These are phyloP conservation scores for Tulasnella sp. DNA, from an alignment of 768 basidiomycete genomes.

Conservation along the genomic window DNA sequence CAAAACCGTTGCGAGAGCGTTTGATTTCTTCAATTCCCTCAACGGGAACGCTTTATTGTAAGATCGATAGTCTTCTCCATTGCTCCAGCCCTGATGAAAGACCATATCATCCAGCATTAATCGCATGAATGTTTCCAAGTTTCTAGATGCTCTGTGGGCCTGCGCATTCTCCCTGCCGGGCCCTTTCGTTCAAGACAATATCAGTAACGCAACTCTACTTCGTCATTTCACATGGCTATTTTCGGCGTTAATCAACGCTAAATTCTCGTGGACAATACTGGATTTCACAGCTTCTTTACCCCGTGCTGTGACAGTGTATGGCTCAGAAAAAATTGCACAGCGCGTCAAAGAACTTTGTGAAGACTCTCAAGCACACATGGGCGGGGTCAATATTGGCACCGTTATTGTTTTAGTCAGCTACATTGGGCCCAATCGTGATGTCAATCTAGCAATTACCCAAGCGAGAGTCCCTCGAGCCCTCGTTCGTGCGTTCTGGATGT, in stretches of 20 bases:
- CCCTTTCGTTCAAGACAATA: too few relatives aligned
- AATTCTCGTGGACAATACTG: background rate
- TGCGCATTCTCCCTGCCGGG: too few relatives aligned
- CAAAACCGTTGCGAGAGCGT: too few relatives aligned
- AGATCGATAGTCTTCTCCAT: background rate
- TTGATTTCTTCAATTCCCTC: background rate
- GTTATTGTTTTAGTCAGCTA: background rate
- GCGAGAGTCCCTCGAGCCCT: background rate
- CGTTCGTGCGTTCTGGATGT: background rate
- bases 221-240: too few relatives aligned
- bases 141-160: background rate
- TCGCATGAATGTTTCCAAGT: background rate
- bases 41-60: background rate
- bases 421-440: background rate
- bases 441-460: background rate
- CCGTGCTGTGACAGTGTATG: background rate
- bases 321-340: background rate
- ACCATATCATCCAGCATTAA: background rate
- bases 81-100: background rate
- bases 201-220: too few relatives aligned
- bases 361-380: background rate
- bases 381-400: too few relatives aligned
- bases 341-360: background rate
- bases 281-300: background rate
- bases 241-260: background rate